phyloP scores from a whole-genome alignment of 495 filamentous ascomycete species.

The Evernia prunastri region DNA sequence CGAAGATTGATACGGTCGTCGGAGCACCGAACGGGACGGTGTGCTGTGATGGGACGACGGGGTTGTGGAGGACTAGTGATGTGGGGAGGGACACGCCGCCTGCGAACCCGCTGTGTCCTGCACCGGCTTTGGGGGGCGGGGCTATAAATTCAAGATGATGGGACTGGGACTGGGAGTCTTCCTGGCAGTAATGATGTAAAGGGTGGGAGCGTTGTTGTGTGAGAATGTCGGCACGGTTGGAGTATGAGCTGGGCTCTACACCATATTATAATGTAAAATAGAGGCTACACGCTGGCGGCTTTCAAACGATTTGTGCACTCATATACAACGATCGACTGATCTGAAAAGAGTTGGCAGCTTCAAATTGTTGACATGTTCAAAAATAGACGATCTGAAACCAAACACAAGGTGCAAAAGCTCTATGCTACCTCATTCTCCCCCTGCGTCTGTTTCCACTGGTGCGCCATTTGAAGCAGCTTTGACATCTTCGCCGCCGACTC shows the following conservation, averaged over 20 bases:
- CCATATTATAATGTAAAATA: not conserved
- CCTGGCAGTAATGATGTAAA: not conserved
- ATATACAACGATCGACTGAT: too few species aligned
- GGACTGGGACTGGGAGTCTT: not conserved
- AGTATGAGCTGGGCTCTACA: not conserved
- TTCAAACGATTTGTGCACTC: too few species aligned
- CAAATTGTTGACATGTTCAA: too few species aligned
- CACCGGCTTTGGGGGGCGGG: not conserved
- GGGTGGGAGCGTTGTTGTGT: not conserved
- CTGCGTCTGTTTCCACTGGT: constrained; percentile 77
- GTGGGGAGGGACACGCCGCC: not conserved
- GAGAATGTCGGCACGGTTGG: not conserved
- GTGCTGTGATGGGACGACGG: not conserved
- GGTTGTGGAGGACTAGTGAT: not conserved
- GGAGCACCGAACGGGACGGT: not conserved
- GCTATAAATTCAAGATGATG: not conserved
- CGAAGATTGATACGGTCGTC: not conserved
- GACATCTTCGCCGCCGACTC: constrained; percentile 76
- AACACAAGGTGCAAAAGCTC: not conserved
- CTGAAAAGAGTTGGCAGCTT: not conserved
- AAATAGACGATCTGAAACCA: too few species aligned
- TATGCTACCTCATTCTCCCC: constrained; percentile 20
- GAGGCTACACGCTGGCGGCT: not conserved
- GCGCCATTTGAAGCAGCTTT: constrained; percentile 75
- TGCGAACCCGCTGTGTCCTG: not conserved